Evolutionary conservation across 2,329 filamentous ascomycete genomes (phyloP).

Genomic region (Penicillium polonicum): DNA sequence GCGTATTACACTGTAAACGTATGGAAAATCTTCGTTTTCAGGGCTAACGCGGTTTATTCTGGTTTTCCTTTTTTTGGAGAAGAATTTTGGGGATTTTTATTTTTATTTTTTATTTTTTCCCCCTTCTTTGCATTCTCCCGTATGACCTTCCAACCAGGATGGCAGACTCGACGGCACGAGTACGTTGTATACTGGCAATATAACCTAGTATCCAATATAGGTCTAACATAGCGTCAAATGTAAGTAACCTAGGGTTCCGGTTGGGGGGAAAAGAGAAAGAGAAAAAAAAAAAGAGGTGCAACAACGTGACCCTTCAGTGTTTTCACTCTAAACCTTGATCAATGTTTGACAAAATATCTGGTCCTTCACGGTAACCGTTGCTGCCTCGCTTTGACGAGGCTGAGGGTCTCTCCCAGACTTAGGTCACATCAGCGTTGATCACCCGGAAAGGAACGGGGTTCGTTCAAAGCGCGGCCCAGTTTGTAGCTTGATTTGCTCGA

Average conservation of each 20-base stretch:
- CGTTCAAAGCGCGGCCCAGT: constrained; percentile 5
- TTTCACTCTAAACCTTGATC: background rate
- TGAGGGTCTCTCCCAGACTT: background rate
- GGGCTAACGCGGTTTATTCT: background rate
- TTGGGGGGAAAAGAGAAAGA: background rate
- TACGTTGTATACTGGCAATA: constrained; percentile 4
- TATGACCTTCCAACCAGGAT: background rate
- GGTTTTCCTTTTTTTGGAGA: background rate
- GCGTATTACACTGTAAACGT: constrained; percentile 22
- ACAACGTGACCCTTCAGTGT: constrained; percentile 1
- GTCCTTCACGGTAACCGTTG: constrained; percentile 14
- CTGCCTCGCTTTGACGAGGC: constrained; percentile 1
- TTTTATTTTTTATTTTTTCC: background rate
- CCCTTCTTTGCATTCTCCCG: background rate
- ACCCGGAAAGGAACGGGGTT: constrained; percentile 17
- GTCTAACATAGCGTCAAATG: background rate
- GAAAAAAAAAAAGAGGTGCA: background rate
- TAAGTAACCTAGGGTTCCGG: background rate
- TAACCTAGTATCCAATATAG: background rate
- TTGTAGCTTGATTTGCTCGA: constrained; percentile 22
- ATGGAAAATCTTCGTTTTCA: constrained; percentile 14
- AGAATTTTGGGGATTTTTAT: background rate
- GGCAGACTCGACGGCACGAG: background rate
- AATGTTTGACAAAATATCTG: constrained; percentile 10
- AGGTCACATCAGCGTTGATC: constrained; percentile 19